Evolutionary conservation across 2,329 filamentous ascomycete species (phyloP), one percentile per base, ranked within the genome.

Genomic region (Epichloe festucae): DNA sequence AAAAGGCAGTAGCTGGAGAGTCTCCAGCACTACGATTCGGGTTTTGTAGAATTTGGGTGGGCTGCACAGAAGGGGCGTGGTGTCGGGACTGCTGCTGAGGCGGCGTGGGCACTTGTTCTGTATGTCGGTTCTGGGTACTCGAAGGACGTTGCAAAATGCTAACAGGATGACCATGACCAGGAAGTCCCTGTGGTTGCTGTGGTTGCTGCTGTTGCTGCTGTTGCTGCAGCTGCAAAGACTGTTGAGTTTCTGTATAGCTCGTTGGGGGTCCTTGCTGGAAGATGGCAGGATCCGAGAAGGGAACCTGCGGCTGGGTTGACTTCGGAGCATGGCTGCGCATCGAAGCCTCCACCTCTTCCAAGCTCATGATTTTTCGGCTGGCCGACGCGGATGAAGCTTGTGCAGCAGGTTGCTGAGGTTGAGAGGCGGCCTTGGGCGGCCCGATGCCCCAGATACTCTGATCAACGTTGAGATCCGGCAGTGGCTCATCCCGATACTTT

Each of bases 271-370:
- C 54, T 21, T 65, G 64, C 38, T 61, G 57, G 48, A 63, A 62
- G 6, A 59, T 44, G 55, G 59, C 39, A 54, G 64, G 59, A 36
- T 70, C 60, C 17, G 65, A 63, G 39, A 66, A 61, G 17, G 67
- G 57, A 7, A 67, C 63, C 52, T 70, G 62, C 17, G 55, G 14
- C 34, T 57, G 64, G 11, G 69, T 60, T 11, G 73, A 69, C 55
- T 75, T 76, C 60, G 79, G 77, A 35, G 79, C 70, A 58, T 90
- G 84, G 36, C 79, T 76, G 54, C 87, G 81, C 84, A 98, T 90
- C 57, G 89, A 84, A 50, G 91, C 91, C 70, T 98, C 93, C 19
- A 98, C 90, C 71, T 98, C 93, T 65, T 97, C 93, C 62, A 98
- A 68, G 61, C 89, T 97, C 85, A 98, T 84, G 70, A 96, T 84